Percentiles rank a stretch among this genome's conserved stretches.
phyloP scores from a whole-genome alignment of 371 early-diverging fungal species.

The Choanephora cucurbitarum region DNA sequence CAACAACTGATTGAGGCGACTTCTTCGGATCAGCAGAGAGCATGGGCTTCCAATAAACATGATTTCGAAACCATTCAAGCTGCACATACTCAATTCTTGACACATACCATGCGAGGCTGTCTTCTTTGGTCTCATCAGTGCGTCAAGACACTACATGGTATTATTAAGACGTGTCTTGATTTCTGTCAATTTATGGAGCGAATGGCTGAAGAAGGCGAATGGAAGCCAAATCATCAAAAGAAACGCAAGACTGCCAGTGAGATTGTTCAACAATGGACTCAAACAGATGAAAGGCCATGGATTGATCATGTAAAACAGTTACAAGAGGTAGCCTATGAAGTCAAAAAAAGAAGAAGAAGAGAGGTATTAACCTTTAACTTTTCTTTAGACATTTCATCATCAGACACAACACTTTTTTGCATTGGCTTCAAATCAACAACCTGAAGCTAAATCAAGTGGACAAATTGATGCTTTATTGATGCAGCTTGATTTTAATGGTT shows the following conservation, averaged over 20 bases:
- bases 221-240: constrained; percentile 29
- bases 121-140: constrained; percentile 45
- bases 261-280: constrained; percentile 44
- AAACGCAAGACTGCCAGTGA: constrained; percentile 39
- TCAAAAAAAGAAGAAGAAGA: constrained; percentile 3
- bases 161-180: constrained; percentile 39
- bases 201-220: constrained; percentile 31
- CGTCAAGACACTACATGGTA: constrained; percentile 31
- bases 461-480: constrained; percentile 62
- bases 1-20: constrained; percentile 27
- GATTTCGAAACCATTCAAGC: constrained; percentile 63
- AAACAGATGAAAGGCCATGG: constrained; percentile 21
- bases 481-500: constrained; percentile 71
- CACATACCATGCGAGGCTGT: constrained; percentile 53
- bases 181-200: constrained; percentile 45
- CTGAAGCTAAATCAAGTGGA: constrained; percentile 47
- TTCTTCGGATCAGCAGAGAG: constrained; percentile 8
- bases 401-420: constrained; percentile 57
- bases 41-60: constrained; percentile 17
- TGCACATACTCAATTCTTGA: constrained; percentile 53
- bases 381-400: constrained; percentile 52
- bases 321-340: constrained; percentile 43
- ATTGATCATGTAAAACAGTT: constrained; percentile 19
- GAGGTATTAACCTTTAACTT: constrained; percentile 1
- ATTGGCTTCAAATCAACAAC: constrained; percentile 32